Conservation (phyloP, 2,329 filamentous ascomycete species). For the Penicillium sp. region DNA sequence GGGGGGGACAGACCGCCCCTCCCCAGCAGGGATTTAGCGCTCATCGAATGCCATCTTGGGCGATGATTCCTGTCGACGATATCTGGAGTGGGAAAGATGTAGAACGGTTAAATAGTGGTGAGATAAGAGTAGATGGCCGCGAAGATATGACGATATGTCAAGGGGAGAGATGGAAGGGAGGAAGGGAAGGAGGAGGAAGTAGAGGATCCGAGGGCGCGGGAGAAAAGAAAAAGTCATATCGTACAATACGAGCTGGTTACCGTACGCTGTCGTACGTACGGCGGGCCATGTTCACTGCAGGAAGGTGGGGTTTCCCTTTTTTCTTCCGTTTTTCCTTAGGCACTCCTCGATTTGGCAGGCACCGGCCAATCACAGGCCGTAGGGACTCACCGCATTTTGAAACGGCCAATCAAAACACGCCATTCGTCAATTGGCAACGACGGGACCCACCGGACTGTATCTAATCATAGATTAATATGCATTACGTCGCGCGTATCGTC, state of each 20-base stretch:
- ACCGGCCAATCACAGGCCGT: slow-evolving; percentile 16
- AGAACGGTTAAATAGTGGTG: neutral
- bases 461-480: neutral
- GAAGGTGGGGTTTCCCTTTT: slow-evolving; percentile 18
- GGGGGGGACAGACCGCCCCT: slow-evolving; percentile 47
- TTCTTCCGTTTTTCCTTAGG: slow-evolving; percentile 14
- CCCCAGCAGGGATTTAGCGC: slow-evolving; percentile 89
- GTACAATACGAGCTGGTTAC: neutral
- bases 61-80: slow-evolving; percentile 66
- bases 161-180: slow-evolving; percentile 14
- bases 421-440: slow-evolving; percentile 1
- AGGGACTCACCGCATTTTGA: slow-evolving; percentile 15
- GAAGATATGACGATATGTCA: slow-evolving; percentile 10
- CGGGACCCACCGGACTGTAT: neutral
- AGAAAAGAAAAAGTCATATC: slow-evolving; percentile 11
- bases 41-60: slow-evolving; percentile 73
- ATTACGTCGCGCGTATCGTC: neutral
- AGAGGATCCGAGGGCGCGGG: neutral
- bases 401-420: neutral
- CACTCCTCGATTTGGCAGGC: slow-evolving; percentile 17
- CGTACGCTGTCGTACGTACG: neutral
- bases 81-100: slow-evolving; percentile 44
- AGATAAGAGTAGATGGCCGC: slow-evolving; percentile 17
- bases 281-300: slow-evolving; percentile 1
- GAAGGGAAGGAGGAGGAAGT: slow-evolving; percentile 4